Conservation (phyloP, 164 flowering plant species). For the Vitis cinerea region DNA sequence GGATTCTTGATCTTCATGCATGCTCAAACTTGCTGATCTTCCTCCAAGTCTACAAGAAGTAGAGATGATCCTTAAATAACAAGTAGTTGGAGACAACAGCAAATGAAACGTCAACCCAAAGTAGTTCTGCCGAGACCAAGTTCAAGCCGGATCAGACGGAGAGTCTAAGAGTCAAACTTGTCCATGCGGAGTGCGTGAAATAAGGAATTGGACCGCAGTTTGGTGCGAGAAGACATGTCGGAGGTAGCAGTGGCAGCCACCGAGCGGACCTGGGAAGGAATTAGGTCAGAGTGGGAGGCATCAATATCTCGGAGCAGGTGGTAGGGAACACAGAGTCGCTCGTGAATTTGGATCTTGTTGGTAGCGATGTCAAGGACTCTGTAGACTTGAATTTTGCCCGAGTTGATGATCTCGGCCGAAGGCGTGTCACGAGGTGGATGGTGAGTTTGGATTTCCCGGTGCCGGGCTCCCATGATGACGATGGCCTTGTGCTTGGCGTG, state of each 20-base stretch:
- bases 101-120: too few relatives aligned
- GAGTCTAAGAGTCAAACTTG: too few relatives aligned
- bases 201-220: slow-evolving; percentile 23
- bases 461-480: too few relatives aligned
- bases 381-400: slow-evolving; percentile 86
- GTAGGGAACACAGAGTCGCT: slow-evolving; percentile 59
- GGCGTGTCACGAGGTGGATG: slow-evolving; percentile 54
- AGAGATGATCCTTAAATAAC: too few relatives aligned
- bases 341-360: slow-evolving; percentile 56
- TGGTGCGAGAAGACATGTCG: slow-evolving; percentile 33
- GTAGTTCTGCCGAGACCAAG: too few relatives aligned
- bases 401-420: slow-evolving; percentile 70
- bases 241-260: slow-evolving; percentile 31
- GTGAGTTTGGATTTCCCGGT: slow-evolving; percentile 69
- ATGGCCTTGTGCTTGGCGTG: too few relatives aligned
- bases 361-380: slow-evolving; percentile 75
- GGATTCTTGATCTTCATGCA: too few relatives aligned
- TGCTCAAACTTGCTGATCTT: too few relatives aligned
- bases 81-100: too few relatives aligned
- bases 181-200: too few relatives aligned
- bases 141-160: too few relatives aligned
- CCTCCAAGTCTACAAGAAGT: too few relatives aligned
- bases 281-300: slow-evolving; percentile 36
- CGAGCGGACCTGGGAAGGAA: slow-evolving; percentile 48
- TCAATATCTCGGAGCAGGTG: slow-evolving; percentile 65